Evolutionary conservation across 148 eudicot genomes (phyloP), one percentile per base, ranked within the genome.

Genomic region (Cornus florida): DNA sequence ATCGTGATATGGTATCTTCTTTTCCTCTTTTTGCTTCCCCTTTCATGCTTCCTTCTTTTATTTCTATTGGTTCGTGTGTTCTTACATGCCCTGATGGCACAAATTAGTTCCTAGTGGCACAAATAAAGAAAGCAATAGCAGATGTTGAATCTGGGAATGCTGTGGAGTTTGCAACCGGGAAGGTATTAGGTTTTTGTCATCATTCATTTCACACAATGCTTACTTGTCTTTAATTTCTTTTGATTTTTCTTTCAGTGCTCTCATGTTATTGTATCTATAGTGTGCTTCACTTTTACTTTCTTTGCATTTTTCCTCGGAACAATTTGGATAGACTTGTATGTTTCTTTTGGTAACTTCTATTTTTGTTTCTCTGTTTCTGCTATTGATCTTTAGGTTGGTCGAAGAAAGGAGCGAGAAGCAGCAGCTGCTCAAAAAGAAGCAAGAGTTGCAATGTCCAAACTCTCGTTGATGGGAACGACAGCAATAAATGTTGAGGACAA

Each of bases 331-430:
- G 38, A 1, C 14, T 19, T 19, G 1, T 17, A 17, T 20, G 19
- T 62, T 62, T 43, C 16, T 19, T 10, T 71, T 20, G 56, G 9
- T 22, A 48, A 46, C 35, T 43, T 72, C 24, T 33, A 31, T 43
- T 6, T 43, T 43, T 43, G 1, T 43, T 56, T 46, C 53, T 14
- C 50, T n/a, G 48, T 53, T 77, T 53, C 73, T 74, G 71, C 53
- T 68, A 7, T 38, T 69, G 62, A n/a, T 28, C 14, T 70, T 22
- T 72, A 88, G 90, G 78, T 84, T 82, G 91, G 88, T 35, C 80
- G 91, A 75, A 88, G 88, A 75, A 86, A 86, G 81, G 88, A 88
- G 83, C 84, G 79, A 70, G 88, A 88, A 86, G 88, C 82, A 79
- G 80, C 81, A 28, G 86, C 88, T 69, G 91, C 88, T 33, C 82